A percentile compares a stretch with the other conserved stretches of the same genome.
Conservation (phyloP, 441 rosid species). For the California macrophylla region DNA sequence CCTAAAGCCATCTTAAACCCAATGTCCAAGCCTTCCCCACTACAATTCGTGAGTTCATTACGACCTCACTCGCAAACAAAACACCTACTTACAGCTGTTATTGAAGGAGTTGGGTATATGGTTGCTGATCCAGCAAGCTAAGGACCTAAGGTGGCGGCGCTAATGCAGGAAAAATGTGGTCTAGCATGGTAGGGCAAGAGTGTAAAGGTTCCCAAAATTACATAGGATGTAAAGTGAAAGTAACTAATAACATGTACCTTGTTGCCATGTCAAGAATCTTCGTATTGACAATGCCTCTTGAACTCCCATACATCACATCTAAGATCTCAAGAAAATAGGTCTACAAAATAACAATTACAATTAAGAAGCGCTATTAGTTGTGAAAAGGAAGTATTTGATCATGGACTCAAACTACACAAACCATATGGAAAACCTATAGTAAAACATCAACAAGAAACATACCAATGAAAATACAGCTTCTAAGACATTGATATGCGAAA, state of each 20-base stretch:
- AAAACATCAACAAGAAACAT: conserved; percentile 22
- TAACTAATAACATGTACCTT: conserved; percentile 35
- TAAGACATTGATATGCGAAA: conserved; percentile 55
- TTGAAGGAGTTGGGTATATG: neutral
- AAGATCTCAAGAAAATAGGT: conserved; percentile 64
- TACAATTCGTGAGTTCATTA: neutral
- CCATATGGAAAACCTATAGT: neutral
- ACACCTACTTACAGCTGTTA: neutral
- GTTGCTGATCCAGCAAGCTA: neutral
- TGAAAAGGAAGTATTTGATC: neutral
- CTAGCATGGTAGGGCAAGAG: neutral
- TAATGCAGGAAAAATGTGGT: neutral
- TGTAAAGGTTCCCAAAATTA: conserved; percentile 6
- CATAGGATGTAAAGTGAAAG: conserved; percentile 10
- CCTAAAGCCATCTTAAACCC: neutral
- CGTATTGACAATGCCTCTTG: conserved; percentile 44
- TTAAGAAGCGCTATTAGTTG: conserved; percentile 10
- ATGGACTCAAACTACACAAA: conserved; percentile 13
- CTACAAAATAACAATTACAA: conserved; percentile 33
- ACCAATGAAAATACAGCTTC: conserved; percentile 60
- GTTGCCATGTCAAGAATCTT: conserved; percentile 61
- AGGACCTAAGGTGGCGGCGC: too few relatives aligned
- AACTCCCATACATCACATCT: conserved; percentile 62
- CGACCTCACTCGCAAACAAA: neutral
- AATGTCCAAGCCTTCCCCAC: neutral